Evolutionary conservation across 805 yeast genomes (phyloP).

Genomic region (Yamadazyma sp.): DNA sequence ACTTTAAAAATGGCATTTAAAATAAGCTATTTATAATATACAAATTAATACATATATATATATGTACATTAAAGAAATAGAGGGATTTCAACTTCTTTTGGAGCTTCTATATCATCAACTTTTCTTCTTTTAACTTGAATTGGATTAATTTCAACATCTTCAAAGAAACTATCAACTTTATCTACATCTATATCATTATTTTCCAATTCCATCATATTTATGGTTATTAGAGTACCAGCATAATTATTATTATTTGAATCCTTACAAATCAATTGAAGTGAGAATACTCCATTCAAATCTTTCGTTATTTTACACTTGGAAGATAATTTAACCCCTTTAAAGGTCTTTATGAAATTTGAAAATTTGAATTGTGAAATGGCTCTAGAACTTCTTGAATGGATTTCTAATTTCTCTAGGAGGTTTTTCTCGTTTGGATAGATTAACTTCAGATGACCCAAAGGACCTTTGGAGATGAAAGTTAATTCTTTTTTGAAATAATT

Average conservation of each 20-base stretch:
- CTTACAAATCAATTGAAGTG: slow-evolving; percentile 38
- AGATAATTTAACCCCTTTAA: slow-evolving; percentile 35
- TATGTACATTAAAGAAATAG: slow-evolving; percentile 9
- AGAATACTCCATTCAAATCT: slow-evolving; percentile 33
- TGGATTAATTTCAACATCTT: slow-evolving; percentile 3
- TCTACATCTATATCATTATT: slow-evolving; percentile 6
- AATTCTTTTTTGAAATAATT: slow-evolving; percentile 36
- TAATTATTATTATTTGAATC: slow-evolving; percentile 24
- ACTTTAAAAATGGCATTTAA: slow-evolving; percentile 44
- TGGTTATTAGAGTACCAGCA: slow-evolving; percentile 37
- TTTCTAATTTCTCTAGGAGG: slow-evolving; percentile 58
- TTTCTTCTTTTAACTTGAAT: neutral
- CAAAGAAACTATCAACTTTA: slow-evolving; percentile 7
- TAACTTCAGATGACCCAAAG: slow-evolving; percentile 69
- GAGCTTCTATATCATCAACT: slow-evolving; percentile 8
- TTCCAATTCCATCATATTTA: slow-evolving; percentile 35
- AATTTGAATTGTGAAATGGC: slow-evolving; percentile 31
- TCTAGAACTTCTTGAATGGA: slow-evolving; percentile 23
- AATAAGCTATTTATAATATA: slow-evolving; percentile 32
- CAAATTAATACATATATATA: too few species aligned
- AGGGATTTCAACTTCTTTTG: too few species aligned
- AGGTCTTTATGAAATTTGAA: slow-evolving; percentile 28
- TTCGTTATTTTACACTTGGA: slow-evolving; percentile 37
- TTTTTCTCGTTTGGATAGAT: slow-evolving; percentile 61
- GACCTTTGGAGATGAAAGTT: slow-evolving; percentile 64